phyloP scores from a whole-genome alignment of 1,139 yeast genomes.

The Yamadazyma atlantica region DNA sequence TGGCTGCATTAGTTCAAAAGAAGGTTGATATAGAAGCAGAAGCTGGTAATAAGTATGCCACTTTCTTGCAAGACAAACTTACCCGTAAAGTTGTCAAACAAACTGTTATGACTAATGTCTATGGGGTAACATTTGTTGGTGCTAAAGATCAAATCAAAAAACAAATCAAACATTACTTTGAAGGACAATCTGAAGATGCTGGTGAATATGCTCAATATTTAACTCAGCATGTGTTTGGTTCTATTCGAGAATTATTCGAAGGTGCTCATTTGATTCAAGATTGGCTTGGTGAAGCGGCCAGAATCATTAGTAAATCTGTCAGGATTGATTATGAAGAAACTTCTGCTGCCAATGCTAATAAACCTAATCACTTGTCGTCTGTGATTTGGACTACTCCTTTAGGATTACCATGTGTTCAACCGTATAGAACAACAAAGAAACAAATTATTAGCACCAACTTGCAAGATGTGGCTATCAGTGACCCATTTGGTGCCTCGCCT shows the following conservation, averaged over 20 bases:
- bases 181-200: conserved; percentile 42
- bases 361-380: conserved; percentile 71
- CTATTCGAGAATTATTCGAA: conserved; percentile 81
- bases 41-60: conserved; percentile 54
- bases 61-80: conserved; percentile 57
- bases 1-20: conserved; percentile 67
- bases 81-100: conserved; percentile 91
- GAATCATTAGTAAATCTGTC: conserved; percentile 74
- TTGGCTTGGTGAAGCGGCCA: conserved; percentile 90
- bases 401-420: conserved; percentile 94
- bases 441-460: conserved; percentile 72
- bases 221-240: conserved; percentile 75
- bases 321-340: conserved; percentile 54
- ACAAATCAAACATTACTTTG: conserved; percentile 51
- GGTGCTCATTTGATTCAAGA: conserved; percentile 96
- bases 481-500: conserved; percentile 78
- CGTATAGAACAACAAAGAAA: conserved; percentile 71
- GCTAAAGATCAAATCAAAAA: conserved; percentile 85
- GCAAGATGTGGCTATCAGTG: conserved; percentile 79
- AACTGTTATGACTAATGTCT: conserved; percentile 97
- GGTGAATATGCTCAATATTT: conserved; percentile 60
- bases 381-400: conserved; percentile 98
- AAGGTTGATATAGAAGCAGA: conserved; percentile 62
- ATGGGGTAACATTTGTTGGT: conserved; percentile 95
- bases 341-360: conserved; percentile 26